Conservation (phyloP, 1,284 basidiomycete genomes). For the Neonothopanus nambi region DNA sequence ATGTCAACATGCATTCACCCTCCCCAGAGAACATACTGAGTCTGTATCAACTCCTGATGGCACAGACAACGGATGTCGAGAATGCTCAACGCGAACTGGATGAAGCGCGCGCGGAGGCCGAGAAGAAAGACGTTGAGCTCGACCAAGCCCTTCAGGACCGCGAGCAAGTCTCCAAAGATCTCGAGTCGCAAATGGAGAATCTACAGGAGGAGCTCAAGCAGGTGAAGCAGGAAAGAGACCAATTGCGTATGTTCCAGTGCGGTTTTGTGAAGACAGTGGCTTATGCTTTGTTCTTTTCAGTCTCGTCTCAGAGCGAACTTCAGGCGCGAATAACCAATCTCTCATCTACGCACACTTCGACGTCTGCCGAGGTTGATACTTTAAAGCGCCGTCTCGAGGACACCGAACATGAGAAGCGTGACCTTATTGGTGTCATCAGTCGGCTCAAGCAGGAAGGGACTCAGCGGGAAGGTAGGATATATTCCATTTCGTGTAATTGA, state of each 20-base stretch:
- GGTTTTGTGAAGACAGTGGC: conserved; percentile 14
- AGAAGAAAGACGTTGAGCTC: conserved; percentile 73
- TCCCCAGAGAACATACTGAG: conserved; percentile 57
- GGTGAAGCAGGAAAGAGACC: conserved; percentile 60
- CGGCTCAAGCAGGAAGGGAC: conserved; percentile 68
- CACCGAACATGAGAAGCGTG: conserved; percentile 77
- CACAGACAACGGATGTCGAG: conserved; percentile 56
- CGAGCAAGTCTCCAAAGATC: conserved; percentile 56
- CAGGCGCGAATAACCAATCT: conserved; percentile 55
- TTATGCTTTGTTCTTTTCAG: conserved; percentile 35
- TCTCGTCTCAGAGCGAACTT: conserved; percentile 48
- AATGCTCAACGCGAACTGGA: conserved; percentile 59
- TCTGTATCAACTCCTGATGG: conserved; percentile 62
- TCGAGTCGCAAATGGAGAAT: conserved; percentile 50
- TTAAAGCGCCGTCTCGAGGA: conserved; percentile 65
- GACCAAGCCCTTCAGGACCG: conserved; percentile 78
- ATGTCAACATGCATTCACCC: conserved; percentile 54
- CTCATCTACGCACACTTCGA: conserved; percentile 53
- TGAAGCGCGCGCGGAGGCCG: conserved; percentile 59
- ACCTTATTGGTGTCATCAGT: conserved; percentile 72
- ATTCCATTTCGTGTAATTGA: not conserved
- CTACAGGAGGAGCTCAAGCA: conserved; percentile 54
- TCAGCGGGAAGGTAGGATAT: conserved; percentile 61
- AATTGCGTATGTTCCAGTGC: conserved; percentile 50
- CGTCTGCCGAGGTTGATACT: conserved; percentile 58